Base-by-base conservation (phyloP, 2,329 filamentous ascomycete species). In the Penicillium brevicompactum region DNA sequence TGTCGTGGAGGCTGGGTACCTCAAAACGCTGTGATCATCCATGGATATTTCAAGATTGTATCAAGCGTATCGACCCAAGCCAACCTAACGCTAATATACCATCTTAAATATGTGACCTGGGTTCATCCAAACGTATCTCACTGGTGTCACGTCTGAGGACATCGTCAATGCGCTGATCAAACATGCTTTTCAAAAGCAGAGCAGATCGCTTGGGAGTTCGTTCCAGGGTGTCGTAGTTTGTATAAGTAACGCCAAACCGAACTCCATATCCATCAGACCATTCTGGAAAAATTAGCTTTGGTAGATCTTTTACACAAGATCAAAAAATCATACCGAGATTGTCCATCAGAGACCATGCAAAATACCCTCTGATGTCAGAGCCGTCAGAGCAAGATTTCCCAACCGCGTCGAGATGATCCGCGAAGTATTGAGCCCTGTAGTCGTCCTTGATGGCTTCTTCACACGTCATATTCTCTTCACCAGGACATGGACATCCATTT, bases 361-460 rank as follows among this genome's bases (percentile, higher is more conserved):
- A 72, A 55, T 72, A 72, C 3, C 68, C 69, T 22, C 55, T 55
- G 18, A 72, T 63, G 30, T 61, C 54, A 30, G 62, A 57, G 21
- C 51, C 49, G 42, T 68, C 66, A 38, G 67, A 54, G 27, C 64
- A 59, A 5, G 73, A 63, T 49, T 58, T 58, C 9, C 63, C 70
- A 34, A 77, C 70, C 0, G 76, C 68, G 37, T 77, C 71, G 1
- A 78, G 57, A 27, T 78, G 74, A 18, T 73, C 66, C 11, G 67
- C 61, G 48, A 78, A 75, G 44, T 78, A 78, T 9, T 63, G 55
- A 5, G 71, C 64, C 1, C 76, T 67, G 49, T 72, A 78, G 3
- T 53, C 57, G 52, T 78, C 76, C 10, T 75, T 54, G 0, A 78
- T 67, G 0, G 73, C 67, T 48, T 75, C 68, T 21, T 72, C 67